phyloP scores from a whole-genome alignment of 176 grass and related monocot genomes.

The Pharus latifolius region DNA sequence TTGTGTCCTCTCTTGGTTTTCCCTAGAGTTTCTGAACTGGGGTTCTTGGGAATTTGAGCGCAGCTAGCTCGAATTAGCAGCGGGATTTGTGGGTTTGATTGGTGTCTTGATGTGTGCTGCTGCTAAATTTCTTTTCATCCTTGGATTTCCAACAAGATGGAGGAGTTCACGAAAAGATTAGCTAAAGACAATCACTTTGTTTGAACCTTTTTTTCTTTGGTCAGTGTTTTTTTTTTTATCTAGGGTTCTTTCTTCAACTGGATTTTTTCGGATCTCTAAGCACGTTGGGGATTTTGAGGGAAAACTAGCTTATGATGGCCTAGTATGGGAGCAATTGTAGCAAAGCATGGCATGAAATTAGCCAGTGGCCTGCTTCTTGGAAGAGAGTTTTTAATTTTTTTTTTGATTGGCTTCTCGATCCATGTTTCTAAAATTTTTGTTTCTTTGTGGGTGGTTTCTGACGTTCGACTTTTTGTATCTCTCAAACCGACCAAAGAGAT shows the following conservation, averaged over 20 bases:
- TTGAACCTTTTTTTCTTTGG: too few relatives aligned
- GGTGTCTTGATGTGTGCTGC: neutral
- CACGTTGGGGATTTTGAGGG: too few relatives aligned
- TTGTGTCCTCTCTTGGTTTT: too few relatives aligned
- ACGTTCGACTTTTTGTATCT: neutral
- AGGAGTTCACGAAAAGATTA: neutral
- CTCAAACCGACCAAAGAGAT: neutral
- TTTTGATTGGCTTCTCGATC: neutral
- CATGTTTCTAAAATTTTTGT: neutral
- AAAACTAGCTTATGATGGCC: too few relatives aligned
- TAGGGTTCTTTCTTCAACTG: neutral
- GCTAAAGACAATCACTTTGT: neutral
- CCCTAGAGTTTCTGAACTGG: conserved; percentile 10
- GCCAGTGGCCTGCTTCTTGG: neutral
- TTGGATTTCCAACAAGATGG: conserved; percentile 21
- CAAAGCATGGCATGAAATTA: neutral
- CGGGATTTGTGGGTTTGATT: neutral
- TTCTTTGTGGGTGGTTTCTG: neutral
- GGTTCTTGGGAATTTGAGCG: too few relatives aligned
- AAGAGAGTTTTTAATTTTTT: neutral
- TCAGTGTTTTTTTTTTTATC: neutral
- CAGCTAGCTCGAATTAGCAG: neutral
- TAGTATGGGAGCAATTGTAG: neutral
- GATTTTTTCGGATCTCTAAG: neutral
- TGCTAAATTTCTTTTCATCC: neutral